phyloP scores from a whole-genome alignment of 1,284 basidiomycete genomes.

The Boletus semigastroideus region DNA sequence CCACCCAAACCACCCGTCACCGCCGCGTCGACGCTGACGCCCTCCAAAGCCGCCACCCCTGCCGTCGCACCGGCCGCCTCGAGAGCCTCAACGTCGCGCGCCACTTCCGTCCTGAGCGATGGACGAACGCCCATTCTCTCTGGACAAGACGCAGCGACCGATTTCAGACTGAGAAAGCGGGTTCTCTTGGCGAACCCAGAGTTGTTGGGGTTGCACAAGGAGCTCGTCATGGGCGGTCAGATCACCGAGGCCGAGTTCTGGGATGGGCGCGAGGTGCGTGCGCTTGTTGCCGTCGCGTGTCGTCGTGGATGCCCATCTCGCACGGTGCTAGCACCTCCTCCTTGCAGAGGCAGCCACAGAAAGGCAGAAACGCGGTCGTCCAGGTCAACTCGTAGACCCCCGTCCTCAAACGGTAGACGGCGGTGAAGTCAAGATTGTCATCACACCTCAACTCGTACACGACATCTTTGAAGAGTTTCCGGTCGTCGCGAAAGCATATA shows the following conservation, averaged over 20 bases:
- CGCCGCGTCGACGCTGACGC: slow-evolving; percentile 23
- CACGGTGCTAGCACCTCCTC: slow-evolving; percentile 58
- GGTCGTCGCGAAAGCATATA: slow-evolving; percentile 89
- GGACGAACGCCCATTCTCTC: slow-evolving; percentile 54
- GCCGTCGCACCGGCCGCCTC: slow-evolving; percentile 24
- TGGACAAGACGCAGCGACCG: slow-evolving; percentile 56
- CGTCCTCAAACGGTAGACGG: slow-evolving; percentile 77
- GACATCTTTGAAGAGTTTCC: slow-evolving; percentile 99
- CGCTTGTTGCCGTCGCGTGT: background rate
- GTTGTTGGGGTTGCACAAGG: slow-evolving; percentile 76
- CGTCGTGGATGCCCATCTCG: slow-evolving; percentile 5
- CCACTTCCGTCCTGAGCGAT: slow-evolving; percentile 61
- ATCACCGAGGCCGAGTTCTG: slow-evolving; percentile 93
- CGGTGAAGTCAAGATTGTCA: slow-evolving; percentile 85
- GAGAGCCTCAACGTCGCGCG: slow-evolving; percentile 50
- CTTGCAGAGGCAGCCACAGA: slow-evolving; percentile 70
- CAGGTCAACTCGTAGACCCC: slow-evolving; percentile 87
- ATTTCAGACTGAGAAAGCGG: slow-evolving; percentile 74
- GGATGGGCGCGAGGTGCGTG: slow-evolving; percentile 83
- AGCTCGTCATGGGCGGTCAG: slow-evolving; percentile 81
- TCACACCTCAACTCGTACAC: slow-evolving; percentile 90
- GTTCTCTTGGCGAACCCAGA: slow-evolving; percentile 78
- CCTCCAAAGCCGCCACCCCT: slow-evolving; percentile 32
- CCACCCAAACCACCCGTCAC: slow-evolving; percentile 29
- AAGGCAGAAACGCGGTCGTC: slow-evolving; percentile 77